A percentile compares a stretch with the other conserved stretches of the same genome.
These are phyloP conservation scores for Panicum hallii DNA, from an alignment of 202 grass and related monocot species.

Conservation along the genomic window DNA sequence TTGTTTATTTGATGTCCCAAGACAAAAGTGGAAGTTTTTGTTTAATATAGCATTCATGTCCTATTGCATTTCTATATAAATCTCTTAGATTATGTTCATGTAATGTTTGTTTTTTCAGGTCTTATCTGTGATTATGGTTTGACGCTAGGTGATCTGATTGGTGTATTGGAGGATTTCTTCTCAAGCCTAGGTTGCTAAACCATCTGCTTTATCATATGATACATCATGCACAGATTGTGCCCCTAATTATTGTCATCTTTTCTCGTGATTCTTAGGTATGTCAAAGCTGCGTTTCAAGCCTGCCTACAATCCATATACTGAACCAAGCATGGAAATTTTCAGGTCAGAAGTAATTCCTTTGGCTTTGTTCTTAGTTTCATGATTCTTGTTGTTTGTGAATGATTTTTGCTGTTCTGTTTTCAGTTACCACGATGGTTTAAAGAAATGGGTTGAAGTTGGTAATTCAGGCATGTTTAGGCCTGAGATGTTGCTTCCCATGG, in stretches of 20 bases:
- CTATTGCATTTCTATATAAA: background rate
- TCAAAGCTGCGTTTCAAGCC: conserved; percentile 92
- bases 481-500: conserved; percentile 98
- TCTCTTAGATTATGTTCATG: background rate
- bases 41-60: no score
- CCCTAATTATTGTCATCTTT: background rate
- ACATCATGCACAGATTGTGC: background rate
- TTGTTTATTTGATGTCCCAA: conserved; percentile 19
- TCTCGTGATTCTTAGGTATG: conserved; percentile 67
- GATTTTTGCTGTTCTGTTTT: conserved; percentile 34
- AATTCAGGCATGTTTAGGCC: conserved; percentile 99
- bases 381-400: conserved; percentile 27
- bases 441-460: conserved; percentile 98
- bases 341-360: conserved; percentile 46
- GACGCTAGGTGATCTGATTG: conserved; percentile 90
- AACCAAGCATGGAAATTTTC: conserved; percentile 98
- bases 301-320: conserved; percentile 93
- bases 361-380: conserved; percentile 32
- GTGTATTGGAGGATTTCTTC: conserved; percentile 96
- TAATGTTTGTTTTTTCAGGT: conserved; percentile 59
- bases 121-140: conserved; percentile 94
- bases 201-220: background rate
- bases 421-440: conserved; percentile 90
- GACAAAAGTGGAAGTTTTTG: background rate
- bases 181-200: conserved; percentile 74